phyloP scores from a whole-genome alignment of 495 filamentous ascomycete species.

The Penicillium malachiteum region DNA sequence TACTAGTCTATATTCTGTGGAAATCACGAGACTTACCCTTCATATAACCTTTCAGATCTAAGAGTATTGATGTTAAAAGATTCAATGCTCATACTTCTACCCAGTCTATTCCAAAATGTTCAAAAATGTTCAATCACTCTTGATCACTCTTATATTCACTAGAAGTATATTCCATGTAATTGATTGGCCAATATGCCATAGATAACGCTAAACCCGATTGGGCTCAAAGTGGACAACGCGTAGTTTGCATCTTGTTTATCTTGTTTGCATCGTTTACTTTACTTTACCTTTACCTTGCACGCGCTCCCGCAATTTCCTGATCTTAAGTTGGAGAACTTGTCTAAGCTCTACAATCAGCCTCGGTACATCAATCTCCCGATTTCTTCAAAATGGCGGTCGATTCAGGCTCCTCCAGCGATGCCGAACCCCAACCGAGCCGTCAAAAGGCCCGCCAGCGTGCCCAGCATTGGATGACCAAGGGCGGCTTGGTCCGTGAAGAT shows the following conservation, averaged over 20 bases:
- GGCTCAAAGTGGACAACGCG: conserved; percentile 46
- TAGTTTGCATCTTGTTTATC: conserved; percentile 1
- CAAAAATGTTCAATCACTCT: too few species aligned
- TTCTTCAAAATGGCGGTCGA: conserved; percentile 20
- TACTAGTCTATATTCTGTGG: too few species aligned
- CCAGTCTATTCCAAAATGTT: too few species aligned
- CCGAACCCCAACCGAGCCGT: conserved; percentile 13
- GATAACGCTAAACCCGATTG: conserved; percentile 28
- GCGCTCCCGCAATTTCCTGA: background rate
- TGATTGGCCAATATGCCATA: background rate
- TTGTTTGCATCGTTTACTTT: background rate
- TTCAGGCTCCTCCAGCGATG: conserved; percentile 16
- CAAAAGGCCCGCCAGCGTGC: conserved; percentile 40
- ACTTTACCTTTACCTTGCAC: background rate
- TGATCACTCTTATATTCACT: too few species aligned
- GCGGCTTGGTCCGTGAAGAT: conserved; percentile 73
- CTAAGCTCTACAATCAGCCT: background rate
- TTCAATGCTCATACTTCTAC: too few species aligned
- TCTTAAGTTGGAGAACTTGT: background rate
- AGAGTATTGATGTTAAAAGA: too few species aligned
- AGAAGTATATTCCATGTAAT: background rate
- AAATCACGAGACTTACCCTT: too few species aligned
- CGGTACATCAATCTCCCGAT: background rate
- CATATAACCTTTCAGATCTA: too few species aligned
- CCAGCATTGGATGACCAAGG: conserved; percentile 61